These are phyloP conservation scores for Platanus orientalis DNA, from an alignment of 164 flowering plant species.

Conservation along the genomic window DNA sequence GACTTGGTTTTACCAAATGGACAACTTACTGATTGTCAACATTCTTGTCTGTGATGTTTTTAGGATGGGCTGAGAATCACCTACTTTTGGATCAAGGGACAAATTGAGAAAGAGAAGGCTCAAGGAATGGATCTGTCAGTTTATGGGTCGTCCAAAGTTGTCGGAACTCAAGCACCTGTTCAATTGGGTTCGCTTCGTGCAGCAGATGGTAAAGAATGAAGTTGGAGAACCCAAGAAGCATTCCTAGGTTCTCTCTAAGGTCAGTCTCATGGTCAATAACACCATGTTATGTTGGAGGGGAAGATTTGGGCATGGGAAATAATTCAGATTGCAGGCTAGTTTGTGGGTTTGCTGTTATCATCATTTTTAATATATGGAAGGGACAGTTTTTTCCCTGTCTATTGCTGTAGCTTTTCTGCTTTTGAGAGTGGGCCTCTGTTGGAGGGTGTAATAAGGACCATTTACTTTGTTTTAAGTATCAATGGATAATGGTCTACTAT, in stretches of 20 bases:
- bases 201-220: conserved; percentile 95
- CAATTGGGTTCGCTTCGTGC: conserved; percentile 96
- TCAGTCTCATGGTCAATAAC: background rate
- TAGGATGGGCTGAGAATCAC: conserved; percentile 95
- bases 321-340: conserved; percentile 6
- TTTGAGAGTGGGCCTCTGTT: background rate
- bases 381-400: background rate
- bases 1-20: background rate
- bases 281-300: background rate
- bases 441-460: background rate
- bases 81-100: conserved; percentile 93
- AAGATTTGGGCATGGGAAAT: background rate
- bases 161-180: conserved; percentile 96
- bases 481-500: background rate
- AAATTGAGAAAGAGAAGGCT: conserved; percentile 84
- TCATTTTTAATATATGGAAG: conserved; percentile 4
- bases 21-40: conserved; percentile 1
- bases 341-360: conserved; percentile 5
- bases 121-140: conserved; percentile 58
- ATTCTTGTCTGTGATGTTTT: conserved; percentile 7
- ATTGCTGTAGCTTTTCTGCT: background rate
- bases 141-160: conserved; percentile 94
- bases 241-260: background rate
- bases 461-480: background rate
- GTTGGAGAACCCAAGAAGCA: background rate